A percentile compares a stretch with the other conserved stretches of the same genome.
Evolutionary conservation across 2,329 filamentous ascomycete genomes (phyloP).

Genomic region (Curvularia verruculosa): DNA sequence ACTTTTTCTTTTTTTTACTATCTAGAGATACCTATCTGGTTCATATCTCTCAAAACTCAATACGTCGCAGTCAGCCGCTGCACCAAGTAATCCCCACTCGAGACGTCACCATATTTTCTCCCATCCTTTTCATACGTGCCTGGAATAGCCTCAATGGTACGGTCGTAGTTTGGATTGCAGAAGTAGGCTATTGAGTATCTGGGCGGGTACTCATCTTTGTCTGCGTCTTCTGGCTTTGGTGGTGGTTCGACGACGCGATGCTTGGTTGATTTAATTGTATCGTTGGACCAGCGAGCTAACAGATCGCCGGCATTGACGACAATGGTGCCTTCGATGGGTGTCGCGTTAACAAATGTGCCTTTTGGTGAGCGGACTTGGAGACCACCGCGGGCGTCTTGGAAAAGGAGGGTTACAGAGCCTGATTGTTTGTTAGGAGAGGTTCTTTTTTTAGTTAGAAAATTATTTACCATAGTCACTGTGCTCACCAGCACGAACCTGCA

Average conservation of each 20-base stretch:
- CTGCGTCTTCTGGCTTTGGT: slow-evolving; percentile 51
- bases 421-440: slow-evolving; percentile 12
- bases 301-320: slow-evolving; percentile 91
- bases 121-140: slow-evolving; percentile 73
- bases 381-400: slow-evolving; percentile 63
- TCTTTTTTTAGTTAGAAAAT: background rate
- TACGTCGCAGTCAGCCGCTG: slow-evolving; percentile 76
- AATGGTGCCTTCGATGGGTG: slow-evolving; percentile 78
- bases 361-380: slow-evolving; percentile 71
- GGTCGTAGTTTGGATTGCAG: slow-evolving; percentile 82
- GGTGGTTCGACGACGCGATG: slow-evolving; percentile 91
- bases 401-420: slow-evolving; percentile 51
- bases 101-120: slow-evolving; percentile 81
- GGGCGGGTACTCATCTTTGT: slow-evolving; percentile 67
- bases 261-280: slow-evolving; percentile 86
- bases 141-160: slow-evolving; percentile 78
- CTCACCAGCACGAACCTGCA: slow-evolving; percentile 78
- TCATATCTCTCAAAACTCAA: slow-evolving; percentile 20
- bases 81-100: slow-evolving; percentile 80
- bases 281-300: slow-evolving; percentile 86
- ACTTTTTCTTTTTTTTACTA: too few species aligned
- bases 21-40: too few species aligned
- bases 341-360: slow-evolving; percentile 81
- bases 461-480: slow-evolving; percentile 69
- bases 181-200: slow-evolving; percentile 90